phyloP scores from a whole-genome alignment of 2,329 filamentous ascomycete species.

The Pseudocercospora crystallina region DNA sequence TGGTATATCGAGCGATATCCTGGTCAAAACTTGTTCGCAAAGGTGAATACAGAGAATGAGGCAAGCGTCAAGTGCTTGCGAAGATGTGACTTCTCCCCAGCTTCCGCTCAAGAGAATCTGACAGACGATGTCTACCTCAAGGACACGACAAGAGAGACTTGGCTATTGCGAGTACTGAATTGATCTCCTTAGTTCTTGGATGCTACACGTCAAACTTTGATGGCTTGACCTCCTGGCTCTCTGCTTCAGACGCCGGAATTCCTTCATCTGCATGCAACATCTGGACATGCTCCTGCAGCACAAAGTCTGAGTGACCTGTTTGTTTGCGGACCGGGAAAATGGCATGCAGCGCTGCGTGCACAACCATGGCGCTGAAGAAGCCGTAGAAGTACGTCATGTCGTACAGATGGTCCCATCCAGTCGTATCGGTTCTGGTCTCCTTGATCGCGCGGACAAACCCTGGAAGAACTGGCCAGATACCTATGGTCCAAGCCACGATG shows the following conservation, averaged over 20 bases:
- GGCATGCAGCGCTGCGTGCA: constrained; percentile 9
- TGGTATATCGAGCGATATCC: constrained; percentile 15
- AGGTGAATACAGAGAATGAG: constrained; percentile 19
- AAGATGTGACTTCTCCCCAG: constrained; percentile 16
- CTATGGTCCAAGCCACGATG: constrained; percentile 19
- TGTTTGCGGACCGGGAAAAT: constrained; percentile 14
- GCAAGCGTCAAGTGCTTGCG: constrained; percentile 16
- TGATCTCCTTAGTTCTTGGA: too few relatives aligned
- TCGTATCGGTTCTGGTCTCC: constrained; percentile 2
- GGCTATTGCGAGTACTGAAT: neutral
- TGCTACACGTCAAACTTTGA: neutral
- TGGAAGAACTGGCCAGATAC: constrained; percentile 16
- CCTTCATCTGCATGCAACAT: constrained; percentile 3
- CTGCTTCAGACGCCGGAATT: neutral
- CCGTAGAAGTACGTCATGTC: constrained; percentile 21
- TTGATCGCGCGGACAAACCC: constrained; percentile 18
- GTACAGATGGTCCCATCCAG: constrained; percentile 17
- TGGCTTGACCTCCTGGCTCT: constrained; percentile 3
- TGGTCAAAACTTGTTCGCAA: constrained; percentile 19
- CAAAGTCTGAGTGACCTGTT: constrained; percentile 15
- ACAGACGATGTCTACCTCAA: neutral
- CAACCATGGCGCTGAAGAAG: constrained; percentile 13
- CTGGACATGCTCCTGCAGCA: constrained; percentile 14
- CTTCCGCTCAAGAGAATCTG: neutral
- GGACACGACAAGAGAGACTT: constrained; percentile 2